Evolutionary conservation across 305 asterid species (phyloP), one percentile per base, ranked within the genome.

Genomic region (Salvia sclarea): DNA sequence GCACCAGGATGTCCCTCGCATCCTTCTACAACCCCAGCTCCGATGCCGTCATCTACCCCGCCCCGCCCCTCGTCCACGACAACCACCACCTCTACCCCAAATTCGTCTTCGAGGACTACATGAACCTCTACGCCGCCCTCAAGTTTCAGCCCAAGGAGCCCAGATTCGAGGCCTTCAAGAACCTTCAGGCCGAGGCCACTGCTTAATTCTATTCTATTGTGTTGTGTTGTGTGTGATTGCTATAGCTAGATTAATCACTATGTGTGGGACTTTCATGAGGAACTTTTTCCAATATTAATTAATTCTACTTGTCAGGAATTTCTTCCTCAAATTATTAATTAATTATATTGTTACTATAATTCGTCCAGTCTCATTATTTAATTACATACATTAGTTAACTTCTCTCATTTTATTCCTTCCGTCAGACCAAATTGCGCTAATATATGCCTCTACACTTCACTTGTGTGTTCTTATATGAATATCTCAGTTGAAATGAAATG

Each of bases 121-220:
- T 93, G 98, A 93, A 93, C 78, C 84, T 88, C 10, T 93, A 93
- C 63, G 91, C 91, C 5, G 88, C 86, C 6, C 70, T 93, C 14
- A 93, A 93, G 80, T 93, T 93, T 73, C 91, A 91, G 81, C 95
- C 92, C 2, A 94, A 94, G 79, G 97, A 91, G 66, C 98, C 98
- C 8, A 87, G 98, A 69, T 93, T 93, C 61, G 96, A 93, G 69
- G 91, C 97, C 16, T 87, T 93, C 81, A 93, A 88, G 83, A 83
- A 83, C 22, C 5, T 79, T 55, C 84, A 79, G 48, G 71, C 25
- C 68, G 84, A 85, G n/a, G 83, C 91, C 37, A 79, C 86, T 57
- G 87, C 82, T 69, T 89, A 49, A 82, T n/a, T n/a, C n/a, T n/a
- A n/a, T n/a, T n/a, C n/a, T n/a, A n/a, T n/a, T n/a, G n/a, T n/a